Percentiles rank a stretch among this genome's conserved stretches.
Evolutionary conservation across 2,329 filamentous ascomycete species (phyloP).

Genomic region (Sclerotinia nivalis): DNA sequence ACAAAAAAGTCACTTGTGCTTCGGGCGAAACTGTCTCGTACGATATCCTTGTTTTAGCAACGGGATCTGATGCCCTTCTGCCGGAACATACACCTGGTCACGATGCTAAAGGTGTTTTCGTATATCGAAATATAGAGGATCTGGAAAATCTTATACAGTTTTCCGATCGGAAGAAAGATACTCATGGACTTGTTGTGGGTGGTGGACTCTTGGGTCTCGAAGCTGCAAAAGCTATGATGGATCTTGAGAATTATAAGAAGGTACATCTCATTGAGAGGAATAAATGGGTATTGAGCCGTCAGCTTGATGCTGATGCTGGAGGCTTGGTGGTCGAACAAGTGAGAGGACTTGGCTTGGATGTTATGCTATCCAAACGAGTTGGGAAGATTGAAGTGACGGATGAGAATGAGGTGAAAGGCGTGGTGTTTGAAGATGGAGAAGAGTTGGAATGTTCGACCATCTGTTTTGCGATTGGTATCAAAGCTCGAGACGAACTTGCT

Average conservation of each 20-base stretch:
- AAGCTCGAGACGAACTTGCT: conserved; percentile 76
- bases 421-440: conserved; percentile 80
- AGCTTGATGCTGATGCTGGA: conserved; percentile 80
- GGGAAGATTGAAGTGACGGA: conserved; percentile 68
- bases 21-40: conserved; percentile 71
- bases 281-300: conserved; percentile 77
- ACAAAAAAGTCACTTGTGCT: conserved; percentile 69
- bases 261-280: conserved; percentile 83
- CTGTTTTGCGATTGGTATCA: conserved; percentile 88
- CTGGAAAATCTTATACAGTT: conserved; percentile 75
- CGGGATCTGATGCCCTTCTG: conserved; percentile 80
- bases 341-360: conserved; percentile 72
- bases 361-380: conserved; percentile 75
- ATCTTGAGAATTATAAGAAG: conserved; percentile 70
- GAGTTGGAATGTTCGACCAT: conserved; percentile 75
- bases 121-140: conserved; percentile 85
- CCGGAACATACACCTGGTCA: conserved; percentile 68
- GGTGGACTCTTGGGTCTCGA: conserved; percentile 84
- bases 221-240: conserved; percentile 89
- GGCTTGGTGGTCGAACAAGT: conserved; percentile 82
- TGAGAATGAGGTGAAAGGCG: conserved; percentile 67
- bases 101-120: conserved; percentile 81
- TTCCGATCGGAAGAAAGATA: conserved; percentile 64
- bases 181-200: conserved; percentile 75
- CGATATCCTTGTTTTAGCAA: conserved; percentile 80